Percentiles rank a stretch among this genome's conserved stretches.
Conservation (phyloP, 306 rosid genomes). For the Castanopsis chinensis region DNA sequence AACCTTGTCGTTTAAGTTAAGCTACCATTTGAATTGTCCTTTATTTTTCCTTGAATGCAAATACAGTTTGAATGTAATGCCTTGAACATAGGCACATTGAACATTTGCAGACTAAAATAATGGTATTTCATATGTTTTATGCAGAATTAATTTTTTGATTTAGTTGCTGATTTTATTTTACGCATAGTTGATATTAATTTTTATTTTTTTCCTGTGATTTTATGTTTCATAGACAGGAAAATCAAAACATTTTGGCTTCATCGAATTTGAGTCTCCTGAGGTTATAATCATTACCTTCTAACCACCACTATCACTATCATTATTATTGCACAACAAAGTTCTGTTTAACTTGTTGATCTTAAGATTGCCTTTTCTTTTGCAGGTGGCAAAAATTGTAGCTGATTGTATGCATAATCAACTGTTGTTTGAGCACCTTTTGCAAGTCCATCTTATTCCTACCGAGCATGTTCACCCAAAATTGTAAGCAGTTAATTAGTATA, state of each 20-base stretch:
- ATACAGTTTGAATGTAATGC: background rate
- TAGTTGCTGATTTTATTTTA: background rate
- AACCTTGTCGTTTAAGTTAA: too few species aligned
- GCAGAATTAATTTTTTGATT: background rate
- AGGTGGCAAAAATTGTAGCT: constrained; percentile 91
- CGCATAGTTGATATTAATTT: background rate
- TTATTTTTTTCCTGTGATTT: background rate
- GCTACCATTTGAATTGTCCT: too few species aligned
- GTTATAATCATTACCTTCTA: constrained; percentile 30
- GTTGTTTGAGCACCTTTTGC: constrained; percentile 74
- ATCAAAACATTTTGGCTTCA: constrained; percentile 78
- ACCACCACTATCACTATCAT: background rate
- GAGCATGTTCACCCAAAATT: constrained; percentile 72
- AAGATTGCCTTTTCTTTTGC: constrained; percentile 21
- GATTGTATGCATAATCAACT: constrained; percentile 91
- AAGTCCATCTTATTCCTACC: constrained; percentile 58
- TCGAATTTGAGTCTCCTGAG: constrained; percentile 82
- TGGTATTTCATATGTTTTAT: background rate
- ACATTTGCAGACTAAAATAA: background rate
- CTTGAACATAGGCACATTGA: background rate
- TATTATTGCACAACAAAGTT: background rate
- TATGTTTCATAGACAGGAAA: constrained; percentile 58
- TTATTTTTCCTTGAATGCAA: background rate
- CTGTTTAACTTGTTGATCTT: background rate
- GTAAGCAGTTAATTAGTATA: constrained; percentile 43